Evolutionary conservation across 257 asterid species (phyloP), one percentile per base, ranked within the genome.

Genomic region (Nicotiana noctiflora): DNA sequence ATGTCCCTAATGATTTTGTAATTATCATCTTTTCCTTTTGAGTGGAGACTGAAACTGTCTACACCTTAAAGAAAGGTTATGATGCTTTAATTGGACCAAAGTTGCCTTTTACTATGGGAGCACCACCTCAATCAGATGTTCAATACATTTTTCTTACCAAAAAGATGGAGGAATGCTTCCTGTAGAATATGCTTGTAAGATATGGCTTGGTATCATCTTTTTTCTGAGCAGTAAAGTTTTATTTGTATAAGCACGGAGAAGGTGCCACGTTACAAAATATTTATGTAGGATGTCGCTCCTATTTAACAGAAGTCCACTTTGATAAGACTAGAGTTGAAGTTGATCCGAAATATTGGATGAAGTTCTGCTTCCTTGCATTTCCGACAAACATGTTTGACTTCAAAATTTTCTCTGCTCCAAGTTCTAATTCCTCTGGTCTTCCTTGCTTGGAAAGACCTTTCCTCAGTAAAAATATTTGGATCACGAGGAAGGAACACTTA

Each of bases 131-230:
- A 5, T 70, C 18, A 19, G 34, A 14, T 19, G 27, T 12, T 44
- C 23, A 44, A 2, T 40, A 44, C 77, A 19, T 19, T 18, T 12
- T 62, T 25, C 29, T 62, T 62, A 12, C 8, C 21, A 70, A 70
- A 40, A 70, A 70, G 77, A 44, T 44, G 34, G 77, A 70, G 56
- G 77, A 70, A 40, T 44, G 77, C 55, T 68, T 68, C 56, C 56
- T 68, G 34, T 70, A 70, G 18, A 70, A 19, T 70, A 32, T 70
- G 57, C 34, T 44, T 70, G 77, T 56, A 70, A 21, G 57, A 40
- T 70, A 70, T 44, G 77, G 57, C 34, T 70, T 70, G 34, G 23
- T 70, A 40, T 56, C 19, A 86, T 84, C 46, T 49, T 86, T 79
- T 55, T 44, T 12, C 57, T 70, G n/a, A 25, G 21, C 44, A 70